phyloP scores from a whole-genome alignment of 306 rosid genomes.

The Medicago arabica region DNA sequence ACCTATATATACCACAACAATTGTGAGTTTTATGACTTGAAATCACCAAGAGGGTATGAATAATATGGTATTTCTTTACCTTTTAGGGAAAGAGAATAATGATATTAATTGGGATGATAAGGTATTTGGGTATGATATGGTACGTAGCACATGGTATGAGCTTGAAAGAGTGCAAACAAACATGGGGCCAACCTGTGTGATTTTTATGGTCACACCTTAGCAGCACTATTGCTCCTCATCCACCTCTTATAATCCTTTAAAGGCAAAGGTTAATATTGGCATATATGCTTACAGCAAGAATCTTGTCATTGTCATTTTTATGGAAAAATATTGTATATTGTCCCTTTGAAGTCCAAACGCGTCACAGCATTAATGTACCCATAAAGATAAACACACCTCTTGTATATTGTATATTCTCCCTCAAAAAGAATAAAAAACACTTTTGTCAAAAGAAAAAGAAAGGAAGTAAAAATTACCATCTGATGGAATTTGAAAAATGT shows the following conservation, averaged over 20 bases:
- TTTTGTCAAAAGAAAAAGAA: no score
- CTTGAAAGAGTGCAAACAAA: constrained; percentile 22
- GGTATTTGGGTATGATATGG: background rate
- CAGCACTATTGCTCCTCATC: background rate
- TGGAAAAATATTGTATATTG: background rate
- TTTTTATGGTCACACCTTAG: constrained; percentile 3
- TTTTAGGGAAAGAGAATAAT: constrained; percentile 1
- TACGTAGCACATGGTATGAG: constrained; percentile 18
- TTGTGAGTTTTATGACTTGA: background rate
- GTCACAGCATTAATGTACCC: background rate
- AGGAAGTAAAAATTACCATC: no score
- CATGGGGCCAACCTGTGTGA: constrained; percentile 28
- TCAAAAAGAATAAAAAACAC: no score
- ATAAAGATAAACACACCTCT: background rate
- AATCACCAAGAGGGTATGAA: background rate
- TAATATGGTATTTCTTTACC: background rate
- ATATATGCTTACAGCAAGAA: constrained; percentile 9
- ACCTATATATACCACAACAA: background rate
- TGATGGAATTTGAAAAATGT: no score
- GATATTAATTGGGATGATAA: constrained; percentile 2
- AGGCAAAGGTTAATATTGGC: background rate
- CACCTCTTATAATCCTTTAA: constrained; percentile 9
- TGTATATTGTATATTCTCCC: no score
- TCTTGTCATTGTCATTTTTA: background rate
- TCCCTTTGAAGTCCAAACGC: background rate